Evolutionary conservation across 2,329 filamentous ascomycete species (phyloP).

Genomic region (Alternaria panax): DNA sequence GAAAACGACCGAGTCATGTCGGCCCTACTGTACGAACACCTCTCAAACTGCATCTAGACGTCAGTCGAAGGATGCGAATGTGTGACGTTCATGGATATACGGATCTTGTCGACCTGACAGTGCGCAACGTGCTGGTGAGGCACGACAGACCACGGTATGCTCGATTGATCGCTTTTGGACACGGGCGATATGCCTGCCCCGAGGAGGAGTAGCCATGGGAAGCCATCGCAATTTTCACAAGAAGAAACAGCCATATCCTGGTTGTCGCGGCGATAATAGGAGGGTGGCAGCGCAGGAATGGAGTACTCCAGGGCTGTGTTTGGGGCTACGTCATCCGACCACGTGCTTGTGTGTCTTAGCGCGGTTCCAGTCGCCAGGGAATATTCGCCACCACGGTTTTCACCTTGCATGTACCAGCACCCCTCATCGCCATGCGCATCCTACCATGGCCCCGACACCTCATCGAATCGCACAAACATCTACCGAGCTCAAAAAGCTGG

Average conservation of each 20-base stretch:
- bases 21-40: background rate
- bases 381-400: conserved; percentile 8
- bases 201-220: background rate
- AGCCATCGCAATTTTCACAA: background rate
- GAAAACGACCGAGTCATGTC: background rate
- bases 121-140: background rate
- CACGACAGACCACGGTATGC: too few relatives aligned
- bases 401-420: conserved; percentile 3
- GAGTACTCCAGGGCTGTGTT: background rate
- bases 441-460: conserved; percentile 35
- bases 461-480: conserved; percentile 44
- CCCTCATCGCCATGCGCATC: conserved; percentile 12
- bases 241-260: background rate
- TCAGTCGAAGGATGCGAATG: background rate
- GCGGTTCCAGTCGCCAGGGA: conserved; percentile 5
- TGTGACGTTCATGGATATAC: background rate
- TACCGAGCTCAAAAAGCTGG: conserved; percentile 43
- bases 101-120: background rate
- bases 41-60: background rate
- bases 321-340: background rate
- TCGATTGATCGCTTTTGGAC: background rate
- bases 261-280: background rate
- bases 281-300: background rate
- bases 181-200: background rate
- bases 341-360: conserved; percentile 17